A percentile compares a stretch with the other conserved stretches of the same genome.
Conservation (phyloP, 2,329 filamentous ascomycete genomes). For the Fusarium armeniacum region DNA sequence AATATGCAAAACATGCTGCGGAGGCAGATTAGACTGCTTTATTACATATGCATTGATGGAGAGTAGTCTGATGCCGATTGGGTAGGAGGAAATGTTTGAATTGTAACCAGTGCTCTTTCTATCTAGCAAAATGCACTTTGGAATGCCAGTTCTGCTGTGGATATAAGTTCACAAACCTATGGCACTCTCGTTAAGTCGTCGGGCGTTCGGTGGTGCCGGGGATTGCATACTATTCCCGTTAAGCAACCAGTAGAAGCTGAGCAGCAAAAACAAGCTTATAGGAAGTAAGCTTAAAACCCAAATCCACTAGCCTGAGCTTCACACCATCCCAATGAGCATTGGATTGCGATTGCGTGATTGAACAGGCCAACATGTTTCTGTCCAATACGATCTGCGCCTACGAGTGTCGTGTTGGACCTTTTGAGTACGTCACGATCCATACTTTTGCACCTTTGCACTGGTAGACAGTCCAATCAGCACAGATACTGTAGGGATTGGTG, state of each 20-base stretch:
- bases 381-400: not conserved
- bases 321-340: not conserved
- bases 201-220: conserved; percentile 15
- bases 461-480: conserved; percentile 15
- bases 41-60: conserved; percentile 25
- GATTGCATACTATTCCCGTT: conserved; percentile 16
- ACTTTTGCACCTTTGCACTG: not conserved
- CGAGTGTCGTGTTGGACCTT: not conserved
- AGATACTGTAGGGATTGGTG: not conserved
- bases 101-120: conserved; percentile 18
- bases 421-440: conserved; percentile 3
- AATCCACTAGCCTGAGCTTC: not conserved
- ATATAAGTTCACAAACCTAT: conserved; percentile 19
- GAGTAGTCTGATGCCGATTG: not conserved
- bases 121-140: conserved; percentile 29
- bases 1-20: conserved; percentile 2
- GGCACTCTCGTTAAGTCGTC: not conserved
- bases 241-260: conserved; percentile 26
- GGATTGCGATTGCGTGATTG: conserved; percentile 35
- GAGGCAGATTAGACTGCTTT: conserved; percentile 22
- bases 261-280: conserved; percentile 35
- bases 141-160: conserved; percentile 32
- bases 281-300: conserved; percentile 35
- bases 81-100: not conserved
- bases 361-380: not conserved